Conservation (phyloP, 2,329 filamentous ascomycete species). For the Aspergillus vadensis region DNA sequence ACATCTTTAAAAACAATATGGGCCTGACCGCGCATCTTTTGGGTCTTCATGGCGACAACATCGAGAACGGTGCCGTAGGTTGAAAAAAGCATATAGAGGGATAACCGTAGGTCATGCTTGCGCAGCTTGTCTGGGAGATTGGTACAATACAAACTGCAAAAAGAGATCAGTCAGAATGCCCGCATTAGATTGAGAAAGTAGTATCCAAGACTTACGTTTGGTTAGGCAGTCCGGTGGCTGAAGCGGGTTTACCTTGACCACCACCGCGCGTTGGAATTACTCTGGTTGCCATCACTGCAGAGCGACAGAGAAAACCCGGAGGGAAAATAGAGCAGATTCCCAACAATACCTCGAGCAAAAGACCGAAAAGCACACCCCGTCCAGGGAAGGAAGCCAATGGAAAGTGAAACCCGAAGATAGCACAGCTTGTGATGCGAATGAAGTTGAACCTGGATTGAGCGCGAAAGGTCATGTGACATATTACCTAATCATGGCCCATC, state of each 20-base stretch:
- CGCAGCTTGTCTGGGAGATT: slow-evolving; percentile 89
- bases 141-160: slow-evolving; percentile 75
- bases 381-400: neutral
- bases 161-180: slow-evolving; percentile 23
- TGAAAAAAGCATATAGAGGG: slow-evolving; percentile 89
- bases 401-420: neutral
- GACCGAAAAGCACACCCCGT: neutral
- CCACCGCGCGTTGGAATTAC: slow-evolving; percentile 44
- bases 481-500: slow-evolving; percentile 20
- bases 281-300: slow-evolving; percentile 40
- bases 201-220: slow-evolving; percentile 64
- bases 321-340: neutral
- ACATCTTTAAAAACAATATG: slow-evolving; percentile 89
- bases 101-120: slow-evolving; percentile 82
- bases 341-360: neutral
- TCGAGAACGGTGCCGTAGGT: slow-evolving; percentile 93
- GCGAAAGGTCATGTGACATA: slow-evolving; percentile 23
- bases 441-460: neutral
- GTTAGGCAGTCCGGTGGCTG: slow-evolving; percentile 64
- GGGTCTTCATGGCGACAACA: slow-evolving; percentile 83
- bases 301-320: neutral
- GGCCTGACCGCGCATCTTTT: slow-evolving; percentile 93
- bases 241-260: slow-evolving; percentile 34
- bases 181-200: slow-evolving; percentile 4
- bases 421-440: slow-evolving; percentile 1